Base-by-base conservation (phyloP, 352 stramenopile species). In the Globisporangium nodosum region DNA sequence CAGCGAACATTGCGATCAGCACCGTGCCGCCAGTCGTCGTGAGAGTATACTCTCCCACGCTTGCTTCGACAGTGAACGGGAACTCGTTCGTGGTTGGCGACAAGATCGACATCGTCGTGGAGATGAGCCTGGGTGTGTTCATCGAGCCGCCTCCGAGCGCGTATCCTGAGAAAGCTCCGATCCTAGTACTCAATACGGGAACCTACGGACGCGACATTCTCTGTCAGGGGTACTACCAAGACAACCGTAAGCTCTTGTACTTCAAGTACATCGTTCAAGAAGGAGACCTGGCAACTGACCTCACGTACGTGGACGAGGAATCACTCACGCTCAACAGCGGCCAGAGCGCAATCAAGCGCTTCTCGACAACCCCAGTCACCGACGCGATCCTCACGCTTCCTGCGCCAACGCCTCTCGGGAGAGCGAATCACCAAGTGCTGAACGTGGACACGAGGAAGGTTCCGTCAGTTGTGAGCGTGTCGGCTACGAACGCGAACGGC, bases 41-140 rank as follows among this genome's bases (percentile, higher is more conserved):
- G 4, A 71, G 72, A 13, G 76, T 94, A 1, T 86, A 92, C 49
- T 68, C 83, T 1, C 50, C 80, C 42, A 93, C 82, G 8, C 51
- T 62, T 3, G 67, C 77, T 6, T 61, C 80, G 3, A 69, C 58
- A 0, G 71, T 91, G 39, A 94, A 94, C 35, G 61, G 51, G 13
- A 76, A 80, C 18, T 59, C 65, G 13, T 94, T 94, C 62, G 81
- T 92, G 30, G 79, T 92, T 16, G 85, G 85, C 12, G 85, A 94
- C 49, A 59, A 80, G 18, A 86, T 94, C 46, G 70, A 93, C 8
- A 87, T 94, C 48, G 64, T 94, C 33, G 70, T 94, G 1, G 66
- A 88, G 47, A 90, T 89, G 78, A 85, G 74, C 55, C 56, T 73
- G 12, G 74, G 83, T 6, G 85, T 94, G 15, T 87, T 87, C 52